Percentiles rank a stretch among this genome's conserved stretches.
Conservation (phyloP, 441 rosid genomes). For the Gossypium gossypioides region DNA sequence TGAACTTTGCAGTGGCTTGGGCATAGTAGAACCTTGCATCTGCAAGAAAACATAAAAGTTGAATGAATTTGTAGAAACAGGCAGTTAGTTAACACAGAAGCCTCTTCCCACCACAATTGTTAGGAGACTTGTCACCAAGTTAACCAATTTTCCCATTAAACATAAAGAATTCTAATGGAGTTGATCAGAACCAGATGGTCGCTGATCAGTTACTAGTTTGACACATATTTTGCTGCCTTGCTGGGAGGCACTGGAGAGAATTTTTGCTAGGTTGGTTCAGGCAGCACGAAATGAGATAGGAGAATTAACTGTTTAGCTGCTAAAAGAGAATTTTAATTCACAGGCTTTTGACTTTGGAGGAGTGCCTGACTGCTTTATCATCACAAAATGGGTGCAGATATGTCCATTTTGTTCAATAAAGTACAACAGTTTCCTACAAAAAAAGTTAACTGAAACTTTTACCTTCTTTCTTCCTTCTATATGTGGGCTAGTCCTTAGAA, state of each 20-base stretch:
- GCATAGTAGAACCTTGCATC: constrained; percentile 23
- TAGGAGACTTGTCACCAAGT: neutral
- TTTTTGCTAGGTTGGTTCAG: neutral
- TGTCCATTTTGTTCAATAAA: neutral
- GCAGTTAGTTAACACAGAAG: neutral
- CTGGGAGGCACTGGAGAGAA: neutral
- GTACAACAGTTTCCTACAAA: neutral
- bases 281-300: neutral
- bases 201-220: neutral
- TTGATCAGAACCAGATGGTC: neutral
- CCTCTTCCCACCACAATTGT: neutral
- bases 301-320: neutral
- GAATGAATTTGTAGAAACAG: neutral
- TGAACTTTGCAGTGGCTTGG: constrained; percentile 26
- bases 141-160: neutral
- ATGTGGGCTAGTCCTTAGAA: constrained; percentile 44
- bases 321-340: neutral
- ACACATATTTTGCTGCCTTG: neutral
- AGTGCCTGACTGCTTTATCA: neutral
- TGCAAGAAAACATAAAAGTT: constrained; percentile 17
- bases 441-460: neutral
- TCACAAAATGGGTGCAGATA: neutral
- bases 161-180: neutral
- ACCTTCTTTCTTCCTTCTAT: constrained; percentile 45
- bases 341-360: neutral